Base-by-base conservation (phyloP, 768 basidiomycete genomes). In the Multifurca ochricompacta region DNA sequence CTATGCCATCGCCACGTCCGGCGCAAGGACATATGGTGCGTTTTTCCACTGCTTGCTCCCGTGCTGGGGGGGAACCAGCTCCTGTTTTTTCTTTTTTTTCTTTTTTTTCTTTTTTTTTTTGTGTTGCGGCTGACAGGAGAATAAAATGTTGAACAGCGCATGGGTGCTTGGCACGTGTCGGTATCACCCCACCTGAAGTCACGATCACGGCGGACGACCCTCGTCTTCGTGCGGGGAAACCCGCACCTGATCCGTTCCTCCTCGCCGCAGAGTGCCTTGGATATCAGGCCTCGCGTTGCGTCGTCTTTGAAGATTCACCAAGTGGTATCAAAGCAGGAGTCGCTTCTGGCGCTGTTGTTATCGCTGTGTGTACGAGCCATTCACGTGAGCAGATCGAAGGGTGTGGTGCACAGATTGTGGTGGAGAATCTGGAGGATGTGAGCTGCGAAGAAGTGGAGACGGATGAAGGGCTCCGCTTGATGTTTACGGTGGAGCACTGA, bases 191-290 rank as follows among this genome's bases (percentile, higher is more conserved):
- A 7, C 85, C 85, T 21, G 67, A 71, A 42, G 77, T 86, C 36
- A 86, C 83, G 27, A 83, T 87, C 67, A 87, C 85, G 25, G 85
- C 83, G 37, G 85, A 87, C 65, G 83, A 87, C 73, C 79, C 81
- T 61, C 80, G 84, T 31, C 74, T 87, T 60, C 80, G 82, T 64
- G 77, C 78, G 0, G 80, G 80, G 21, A 81, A 82, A 66, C 80
- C 80, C 27, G 78, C 79, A 0, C 80, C 79, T 7, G 80, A 82
- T 63, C 80, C 80, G 1, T 82, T 82, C 73, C 71, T 82, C 57
- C 80, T 82, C 48, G 80, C 80, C 10, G 80, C 80, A 8, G 66
- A 75, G 59, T 77, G 78, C 62, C 75, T 82, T 46, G 79, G 80
- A 6, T 81, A 74, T 63, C 67, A 73, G 5, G 74, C 78, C 43